Conservation (phyloP, 1,284 basidiomycete species). For the Trichosporon sp. region DNA sequence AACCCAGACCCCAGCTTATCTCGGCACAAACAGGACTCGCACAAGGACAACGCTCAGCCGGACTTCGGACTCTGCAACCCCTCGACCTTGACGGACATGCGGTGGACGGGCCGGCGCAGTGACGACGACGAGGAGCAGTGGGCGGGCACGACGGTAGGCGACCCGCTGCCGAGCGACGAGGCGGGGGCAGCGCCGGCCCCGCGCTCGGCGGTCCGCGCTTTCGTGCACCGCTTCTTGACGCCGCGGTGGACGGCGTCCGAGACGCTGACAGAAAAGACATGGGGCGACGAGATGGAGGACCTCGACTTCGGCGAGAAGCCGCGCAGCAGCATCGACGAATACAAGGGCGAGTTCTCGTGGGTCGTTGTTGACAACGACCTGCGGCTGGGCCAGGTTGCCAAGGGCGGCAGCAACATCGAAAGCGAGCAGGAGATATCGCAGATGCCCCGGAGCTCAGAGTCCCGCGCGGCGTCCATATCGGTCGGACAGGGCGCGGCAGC, state of each 20-base stretch:
- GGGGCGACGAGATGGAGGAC: not conserved
- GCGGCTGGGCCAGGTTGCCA: conserved; percentile 12
- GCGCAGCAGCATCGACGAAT: not conserved
- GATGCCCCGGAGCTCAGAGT: not conserved
- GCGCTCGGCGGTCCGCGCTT: not conserved
- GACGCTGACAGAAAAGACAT: not conserved
- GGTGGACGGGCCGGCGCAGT: not conserved
- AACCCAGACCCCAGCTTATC: too few relatives aligned
- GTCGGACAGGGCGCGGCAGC: not conserved
- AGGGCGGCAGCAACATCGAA: not conserved
- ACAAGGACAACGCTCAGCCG: too few relatives aligned
- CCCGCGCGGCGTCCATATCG: not conserved
- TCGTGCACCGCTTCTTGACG: not conserved
- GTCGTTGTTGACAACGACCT: conserved; percentile 44
- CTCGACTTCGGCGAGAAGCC: not conserved
- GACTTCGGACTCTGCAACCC: not conserved
- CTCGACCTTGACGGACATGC: not conserved
- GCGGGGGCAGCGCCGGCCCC: not conserved
- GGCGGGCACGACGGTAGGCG: not conserved
- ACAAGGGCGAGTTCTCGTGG: not conserved
- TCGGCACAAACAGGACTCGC: too few relatives aligned
- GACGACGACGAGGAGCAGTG: not conserved
- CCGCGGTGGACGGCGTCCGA: not conserved
- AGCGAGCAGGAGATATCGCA: not conserved
- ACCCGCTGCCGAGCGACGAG: not conserved